phyloP scores from a whole-genome alignment of 345 rosid genomes.

The Eutrema japonicum region DNA sequence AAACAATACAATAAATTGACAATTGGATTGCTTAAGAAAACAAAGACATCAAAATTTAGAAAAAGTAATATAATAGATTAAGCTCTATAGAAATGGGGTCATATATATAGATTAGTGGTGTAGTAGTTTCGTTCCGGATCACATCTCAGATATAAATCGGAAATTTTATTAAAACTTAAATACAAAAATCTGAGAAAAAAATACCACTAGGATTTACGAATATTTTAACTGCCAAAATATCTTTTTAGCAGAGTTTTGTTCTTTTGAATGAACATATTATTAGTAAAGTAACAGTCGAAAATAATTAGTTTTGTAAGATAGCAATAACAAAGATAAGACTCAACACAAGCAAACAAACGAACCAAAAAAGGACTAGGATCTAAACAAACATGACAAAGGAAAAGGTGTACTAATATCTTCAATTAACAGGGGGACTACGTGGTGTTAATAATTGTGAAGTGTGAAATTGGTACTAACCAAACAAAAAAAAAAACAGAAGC shows the following conservation, averaged over 20 bases:
- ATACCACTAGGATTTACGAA: too few species aligned
- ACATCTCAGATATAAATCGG: neutral
- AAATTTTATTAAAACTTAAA: too few species aligned
- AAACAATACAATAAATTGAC: neutral
- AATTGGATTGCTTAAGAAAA: conserved; percentile 22
- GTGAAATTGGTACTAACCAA: conserved; percentile 7
- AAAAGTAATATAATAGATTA: neutral
- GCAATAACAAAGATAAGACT: conserved; percentile 14
- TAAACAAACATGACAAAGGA: conserved; percentile 25
- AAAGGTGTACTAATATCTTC: conserved; percentile 27
- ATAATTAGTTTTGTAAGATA: neutral
- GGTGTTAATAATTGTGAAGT: conserved; percentile 38
- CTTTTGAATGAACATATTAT: too few species aligned
- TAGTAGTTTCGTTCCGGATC: neutral
- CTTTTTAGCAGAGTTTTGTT: neutral
- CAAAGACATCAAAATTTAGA: neutral
- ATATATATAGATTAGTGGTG: neutral
- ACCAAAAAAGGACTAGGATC: neutral
- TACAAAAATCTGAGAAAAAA: too few species aligned
- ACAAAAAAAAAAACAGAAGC: conserved; percentile 3
- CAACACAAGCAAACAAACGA: neutral
- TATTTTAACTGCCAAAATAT: too few species aligned
- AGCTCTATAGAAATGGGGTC: neutral
- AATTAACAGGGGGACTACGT: conserved; percentile 19
- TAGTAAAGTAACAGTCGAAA: too few species aligned